Conservation (phyloP, 73 alveolate species). For the Stentor roeselii region DNA sequence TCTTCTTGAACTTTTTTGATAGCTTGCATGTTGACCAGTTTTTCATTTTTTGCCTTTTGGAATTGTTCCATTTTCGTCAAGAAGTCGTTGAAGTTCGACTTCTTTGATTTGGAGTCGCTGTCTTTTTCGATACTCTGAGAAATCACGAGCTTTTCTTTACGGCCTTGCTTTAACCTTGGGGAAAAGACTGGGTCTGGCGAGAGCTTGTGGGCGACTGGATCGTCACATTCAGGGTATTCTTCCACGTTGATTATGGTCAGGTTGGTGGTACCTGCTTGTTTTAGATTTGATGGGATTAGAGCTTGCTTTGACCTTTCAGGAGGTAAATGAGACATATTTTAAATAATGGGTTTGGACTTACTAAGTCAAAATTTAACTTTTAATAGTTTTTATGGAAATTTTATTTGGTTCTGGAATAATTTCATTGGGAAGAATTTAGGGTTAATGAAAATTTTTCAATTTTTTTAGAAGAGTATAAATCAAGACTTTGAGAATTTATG, state of each 20-base stretch:
- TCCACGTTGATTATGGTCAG: neutral
- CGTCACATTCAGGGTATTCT: neutral
- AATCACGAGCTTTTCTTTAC: neutral
- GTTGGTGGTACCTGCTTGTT: neutral
- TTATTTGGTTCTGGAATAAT: no score
- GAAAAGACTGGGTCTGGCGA: neutral
- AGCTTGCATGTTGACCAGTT: neutral
- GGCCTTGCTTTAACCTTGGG: neutral
- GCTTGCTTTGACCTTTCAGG: no score
- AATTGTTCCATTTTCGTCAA: neutral
- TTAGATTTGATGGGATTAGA: neutral
- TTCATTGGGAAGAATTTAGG: no score
- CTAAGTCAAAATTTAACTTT: no score
- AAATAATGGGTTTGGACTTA: no score
- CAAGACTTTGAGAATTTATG: no score
- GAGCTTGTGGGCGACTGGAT: neutral
- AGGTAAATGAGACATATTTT: no score
- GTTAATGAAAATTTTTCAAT: no score
- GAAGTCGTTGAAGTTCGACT: constrained; percentile 1
- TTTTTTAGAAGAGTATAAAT: no score
- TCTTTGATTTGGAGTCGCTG: neutral
- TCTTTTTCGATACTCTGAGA: neutral
- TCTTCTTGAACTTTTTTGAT: neutral
- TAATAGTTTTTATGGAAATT: no score
- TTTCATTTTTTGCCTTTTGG: neutral